A percentile compares a stretch with the other conserved stretches of the same genome.
These are phyloP conservation scores for Ailanthus altissimus DNA, from an alignment of 345 rosid species.

Conservation along the genomic window DNA sequence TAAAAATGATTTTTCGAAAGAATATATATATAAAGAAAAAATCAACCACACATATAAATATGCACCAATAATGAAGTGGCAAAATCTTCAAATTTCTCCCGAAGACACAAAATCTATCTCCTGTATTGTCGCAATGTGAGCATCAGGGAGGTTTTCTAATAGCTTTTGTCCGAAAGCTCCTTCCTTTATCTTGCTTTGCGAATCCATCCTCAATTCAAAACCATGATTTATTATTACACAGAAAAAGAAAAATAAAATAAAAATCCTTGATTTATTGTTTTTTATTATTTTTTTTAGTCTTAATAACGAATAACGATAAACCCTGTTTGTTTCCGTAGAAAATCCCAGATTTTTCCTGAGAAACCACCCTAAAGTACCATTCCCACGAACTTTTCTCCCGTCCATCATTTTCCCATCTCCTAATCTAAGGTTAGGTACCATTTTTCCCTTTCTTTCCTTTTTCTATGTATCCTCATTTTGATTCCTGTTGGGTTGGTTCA, in stretches of 20 bases:
- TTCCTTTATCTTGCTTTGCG: not conserved
- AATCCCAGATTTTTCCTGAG: not conserved
- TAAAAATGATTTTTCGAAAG: not conserved
- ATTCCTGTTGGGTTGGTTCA: not conserved
- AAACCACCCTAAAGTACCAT: not conserved
- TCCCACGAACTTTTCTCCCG: not conserved
- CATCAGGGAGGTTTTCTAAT: not conserved
- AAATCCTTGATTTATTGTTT: no score
- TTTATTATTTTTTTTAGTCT: not conserved
- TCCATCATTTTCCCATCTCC: not conserved
- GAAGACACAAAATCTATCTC: not conserved
- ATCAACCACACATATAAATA: not conserved
- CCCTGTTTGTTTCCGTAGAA: conserved; percentile 9
- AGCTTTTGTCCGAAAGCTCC: conserved; percentile 7
- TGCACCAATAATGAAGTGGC: not conserved
- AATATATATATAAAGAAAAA: not conserved
- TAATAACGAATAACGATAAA: not conserved
- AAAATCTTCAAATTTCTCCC: not conserved
- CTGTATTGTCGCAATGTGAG: not conserved
- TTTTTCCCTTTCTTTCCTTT: not conserved
- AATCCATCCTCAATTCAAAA: no score
- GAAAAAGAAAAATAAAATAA: not conserved
- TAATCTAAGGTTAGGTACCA: conserved; percentile 7
- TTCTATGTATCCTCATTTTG: not conserved
- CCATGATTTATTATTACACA: no score